Evolutionary conservation across 345 rosid genomes (phyloP), one percentile per base, ranked within the genome.

Genomic region (Kandelia obovata): DNA sequence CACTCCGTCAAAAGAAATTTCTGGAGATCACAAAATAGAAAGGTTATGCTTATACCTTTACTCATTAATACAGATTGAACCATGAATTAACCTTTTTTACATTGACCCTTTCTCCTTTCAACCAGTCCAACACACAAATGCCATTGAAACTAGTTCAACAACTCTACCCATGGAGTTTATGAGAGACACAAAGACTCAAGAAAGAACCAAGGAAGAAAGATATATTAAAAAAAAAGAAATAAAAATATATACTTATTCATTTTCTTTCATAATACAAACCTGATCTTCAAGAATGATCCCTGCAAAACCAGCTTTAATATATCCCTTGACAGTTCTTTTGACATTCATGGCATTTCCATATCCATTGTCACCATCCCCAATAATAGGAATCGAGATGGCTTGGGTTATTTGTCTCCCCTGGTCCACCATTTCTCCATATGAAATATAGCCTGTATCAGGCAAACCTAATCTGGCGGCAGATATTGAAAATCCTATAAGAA

Each of bases 361-460:
- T 27, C 97, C 97, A 72, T 82, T 89, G 64, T 89, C 97, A 52
- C 88, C 90, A 65, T 93, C 98, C 53, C 97, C 98, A 64, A 92
- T 92, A 55, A 90, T 87, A 13, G 98, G 96, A 74, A 92, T 86
- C 0, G 90, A 77, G 26, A 85, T 88, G 51, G 96, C 88, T 43
- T 85, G 77, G n/a, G 89, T 88, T 64, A 92, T 92, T 53, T 80
- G 92, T 59, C 62, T 84, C 65, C 96, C 93, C 69, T 92, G 96
- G 78, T 92, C 96, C 68, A 92, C 65, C 96, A 92, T 88, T 83
- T 92, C 98, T 53, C 96, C 98, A 67, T 86, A 92, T 35, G 96
- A 92, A 67, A 92, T 68, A 39, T 86, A 80, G 32, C 90, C 93
- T 28, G 84, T 82, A 79, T 88, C 93, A 2, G 92, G 93, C 69